Conservation (phyloP, 2,329 filamentous ascomycete species). For the Eutypella sp. region DNA sequence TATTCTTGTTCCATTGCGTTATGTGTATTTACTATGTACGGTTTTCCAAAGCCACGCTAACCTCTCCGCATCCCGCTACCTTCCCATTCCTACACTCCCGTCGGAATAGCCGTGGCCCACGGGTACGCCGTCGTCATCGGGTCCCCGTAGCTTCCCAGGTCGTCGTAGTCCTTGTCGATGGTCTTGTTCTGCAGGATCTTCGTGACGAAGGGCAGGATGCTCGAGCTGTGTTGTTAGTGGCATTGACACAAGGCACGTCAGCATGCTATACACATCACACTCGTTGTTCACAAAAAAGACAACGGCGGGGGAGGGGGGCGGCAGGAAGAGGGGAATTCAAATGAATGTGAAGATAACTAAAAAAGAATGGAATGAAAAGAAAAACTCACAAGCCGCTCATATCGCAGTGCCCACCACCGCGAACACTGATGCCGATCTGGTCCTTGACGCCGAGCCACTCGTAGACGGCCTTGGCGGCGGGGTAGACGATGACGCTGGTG, state of each 20-base stretch:
- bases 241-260: constrained; percentile 11
- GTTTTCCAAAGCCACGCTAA: not conserved
- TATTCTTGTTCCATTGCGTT: too few species aligned
- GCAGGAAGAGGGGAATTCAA: not conserved
- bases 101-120: constrained; percentile 37
- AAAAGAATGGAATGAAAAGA: not conserved
- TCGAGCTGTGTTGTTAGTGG: constrained; percentile 24
- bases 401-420: constrained; percentile 44
- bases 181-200: constrained; percentile 41
- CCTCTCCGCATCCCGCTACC: not conserved
- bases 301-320: not conserved
- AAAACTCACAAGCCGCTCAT: constrained; percentile 40
- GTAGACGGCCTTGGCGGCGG: constrained; percentile 48
- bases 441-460: constrained; percentile 48
- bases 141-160: constrained; percentile 37
- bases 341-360: not conserved
- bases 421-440: constrained; percentile 42
- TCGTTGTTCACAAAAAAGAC: too few species aligned
- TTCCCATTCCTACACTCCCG: constrained; percentile 8
- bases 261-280: too few species aligned
- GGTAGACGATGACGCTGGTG: constrained; percentile 45
- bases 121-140: constrained; percentile 41
- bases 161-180: constrained; percentile 41
- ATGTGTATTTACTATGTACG: too few species aligned
- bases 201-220: constrained; percentile 42